Percentiles rank a stretch among this genome's conserved stretches.
Evolutionary conservation across 306 rosid species (phyloP).

Genomic region (Rosa multiflora): DNA sequence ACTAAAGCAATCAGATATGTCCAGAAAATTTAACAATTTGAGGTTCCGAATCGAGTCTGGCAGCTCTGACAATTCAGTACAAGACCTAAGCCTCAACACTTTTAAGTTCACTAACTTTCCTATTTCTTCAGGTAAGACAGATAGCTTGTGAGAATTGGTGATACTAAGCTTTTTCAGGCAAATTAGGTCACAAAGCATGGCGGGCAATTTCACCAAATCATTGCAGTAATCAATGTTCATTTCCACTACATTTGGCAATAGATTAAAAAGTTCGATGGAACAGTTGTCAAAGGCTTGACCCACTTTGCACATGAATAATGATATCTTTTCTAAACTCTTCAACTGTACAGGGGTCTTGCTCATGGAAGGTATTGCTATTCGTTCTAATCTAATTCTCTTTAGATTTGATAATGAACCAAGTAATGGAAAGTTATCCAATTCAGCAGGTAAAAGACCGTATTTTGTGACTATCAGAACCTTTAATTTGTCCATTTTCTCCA

Average conservation of each 20-base stretch:
- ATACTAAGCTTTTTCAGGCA: conserved; percentile 48
- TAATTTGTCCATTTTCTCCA: conserved; percentile 28
- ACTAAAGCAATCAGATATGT: conserved; percentile 50
- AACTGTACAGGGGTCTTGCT: conserved; percentile 19
- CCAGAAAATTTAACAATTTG: conserved; percentile 34
- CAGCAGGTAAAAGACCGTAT: conserved; percentile 33
- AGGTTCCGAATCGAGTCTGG: conserved; percentile 43
- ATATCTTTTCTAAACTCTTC: conserved; percentile 43
- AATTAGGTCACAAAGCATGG: conserved; percentile 25
- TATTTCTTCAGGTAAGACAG: conserved; percentile 42
- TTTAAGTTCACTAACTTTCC: conserved; percentile 43
- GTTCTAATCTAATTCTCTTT: conserved; percentile 51
- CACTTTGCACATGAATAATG: conserved; percentile 57
- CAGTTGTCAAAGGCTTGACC: conserved; percentile 32
- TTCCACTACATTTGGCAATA: conserved; percentile 50
- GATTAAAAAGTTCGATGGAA: conserved; percentile 22
- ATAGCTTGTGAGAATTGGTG: conserved; percentile 56
- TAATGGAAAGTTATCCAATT: conserved; percentile 34
- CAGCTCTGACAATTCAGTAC: conserved; percentile 41
- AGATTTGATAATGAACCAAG: conserved; percentile 34
- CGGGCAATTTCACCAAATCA: conserved; percentile 45
- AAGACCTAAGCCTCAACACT: conserved; percentile 48
- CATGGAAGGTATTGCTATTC: conserved; percentile 38
- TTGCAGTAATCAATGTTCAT: conserved; percentile 54
- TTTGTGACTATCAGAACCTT: conserved; percentile 38